Percentiles rank a stretch among this genome's conserved stretches.
Conservation (phyloP, 2,329 filamentous ascomycete genomes). For the Fusarium sp. region DNA sequence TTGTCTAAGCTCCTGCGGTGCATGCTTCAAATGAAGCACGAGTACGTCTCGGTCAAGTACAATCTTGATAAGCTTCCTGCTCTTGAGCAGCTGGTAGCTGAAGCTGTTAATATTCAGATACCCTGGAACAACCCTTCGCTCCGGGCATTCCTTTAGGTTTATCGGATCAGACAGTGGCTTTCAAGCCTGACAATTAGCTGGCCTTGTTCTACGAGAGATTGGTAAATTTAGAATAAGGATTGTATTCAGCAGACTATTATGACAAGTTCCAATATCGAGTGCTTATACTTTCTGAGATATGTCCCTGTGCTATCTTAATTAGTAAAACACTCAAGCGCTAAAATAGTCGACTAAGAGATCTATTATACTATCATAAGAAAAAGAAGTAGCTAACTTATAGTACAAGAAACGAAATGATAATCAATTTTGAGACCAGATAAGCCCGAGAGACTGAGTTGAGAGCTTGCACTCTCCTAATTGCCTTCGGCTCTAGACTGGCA, state of each 20-base stretch:
- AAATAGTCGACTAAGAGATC: too few species aligned
- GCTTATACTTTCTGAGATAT: too few species aligned
- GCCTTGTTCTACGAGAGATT: background rate
- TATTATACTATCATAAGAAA: too few species aligned
- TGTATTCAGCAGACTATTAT: background rate
- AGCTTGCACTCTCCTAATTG: too few species aligned
- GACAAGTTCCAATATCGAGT: too few species aligned
- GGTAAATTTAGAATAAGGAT: background rate
- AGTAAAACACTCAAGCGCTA: too few species aligned
- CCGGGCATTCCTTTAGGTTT: slow-evolving; percentile 1
- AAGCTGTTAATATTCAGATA: slow-evolving; percentile 58
- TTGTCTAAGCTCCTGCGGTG: slow-evolving; percentile 53
- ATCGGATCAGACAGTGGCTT: background rate
- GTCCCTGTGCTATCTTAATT: too few species aligned
- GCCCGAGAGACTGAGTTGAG: too few species aligned
- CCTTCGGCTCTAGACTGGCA: too few species aligned
- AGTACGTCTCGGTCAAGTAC: slow-evolving; percentile 91
- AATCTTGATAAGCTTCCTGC: slow-evolving; percentile 91
- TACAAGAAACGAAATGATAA: too few species aligned
- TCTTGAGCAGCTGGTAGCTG: slow-evolving; percentile 85
- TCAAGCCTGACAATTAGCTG: background rate
- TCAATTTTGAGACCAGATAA: too few species aligned
- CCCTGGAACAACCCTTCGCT: slow-evolving; percentile 34
- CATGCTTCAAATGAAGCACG: slow-evolving; percentile 65
- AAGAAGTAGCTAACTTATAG: too few species aligned